Evolutionary conservation across 2,329 filamentous ascomycete genomes (phyloP).

Genomic region (Zymoseptoria crescenta): DNA sequence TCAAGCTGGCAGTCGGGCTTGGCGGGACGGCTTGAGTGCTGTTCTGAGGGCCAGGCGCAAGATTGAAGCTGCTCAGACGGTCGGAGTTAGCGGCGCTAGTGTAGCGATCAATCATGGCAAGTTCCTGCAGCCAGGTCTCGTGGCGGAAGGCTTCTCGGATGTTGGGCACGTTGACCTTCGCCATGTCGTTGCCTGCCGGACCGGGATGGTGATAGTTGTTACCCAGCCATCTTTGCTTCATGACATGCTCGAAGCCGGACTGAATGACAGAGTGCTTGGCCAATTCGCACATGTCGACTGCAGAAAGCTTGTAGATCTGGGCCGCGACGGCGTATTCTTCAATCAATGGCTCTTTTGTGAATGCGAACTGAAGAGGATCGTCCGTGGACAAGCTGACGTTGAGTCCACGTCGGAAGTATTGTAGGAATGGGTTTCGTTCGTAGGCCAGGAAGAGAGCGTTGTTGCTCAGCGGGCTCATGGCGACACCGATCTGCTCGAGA

Average conservation of each 20-base stretch:
- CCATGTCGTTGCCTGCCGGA: constrained; percentile 79
- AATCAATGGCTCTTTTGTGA: constrained; percentile 95
- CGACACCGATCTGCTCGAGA: constrained; percentile 93
- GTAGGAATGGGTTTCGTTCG: constrained; percentile 90
- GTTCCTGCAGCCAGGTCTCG: constrained; percentile 75
- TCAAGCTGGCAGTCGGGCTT: constrained; percentile 34
- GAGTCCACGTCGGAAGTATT: constrained; percentile 88
- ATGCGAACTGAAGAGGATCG: constrained; percentile 94
- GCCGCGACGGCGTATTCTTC: constrained; percentile 97
- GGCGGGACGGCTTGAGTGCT: constrained; percentile 18
- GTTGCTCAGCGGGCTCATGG: constrained; percentile 98
- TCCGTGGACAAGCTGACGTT: constrained; percentile 96
- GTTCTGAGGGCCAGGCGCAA: constrained; percentile 12
- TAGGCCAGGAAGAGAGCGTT: constrained; percentile 95
- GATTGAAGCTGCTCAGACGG: constrained; percentile 24
- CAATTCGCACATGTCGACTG: constrained; percentile 97
- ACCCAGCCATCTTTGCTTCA: constrained; percentile 91
- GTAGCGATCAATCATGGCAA: constrained; percentile 57
- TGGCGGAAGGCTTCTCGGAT: constrained; percentile 84
- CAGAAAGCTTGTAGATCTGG: constrained; percentile 95
- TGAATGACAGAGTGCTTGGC: constrained; percentile 94
- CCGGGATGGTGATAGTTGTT: constrained; percentile 69
- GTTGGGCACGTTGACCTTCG: constrained; percentile 93
- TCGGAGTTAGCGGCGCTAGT: constrained; percentile 23
- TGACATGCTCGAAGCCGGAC: constrained; percentile 79